Evolutionary conservation across 2,329 filamentous ascomycete genomes (phyloP), one percentile per base, ranked within the genome.

Genomic region (Hypoxylon sp.): DNA sequence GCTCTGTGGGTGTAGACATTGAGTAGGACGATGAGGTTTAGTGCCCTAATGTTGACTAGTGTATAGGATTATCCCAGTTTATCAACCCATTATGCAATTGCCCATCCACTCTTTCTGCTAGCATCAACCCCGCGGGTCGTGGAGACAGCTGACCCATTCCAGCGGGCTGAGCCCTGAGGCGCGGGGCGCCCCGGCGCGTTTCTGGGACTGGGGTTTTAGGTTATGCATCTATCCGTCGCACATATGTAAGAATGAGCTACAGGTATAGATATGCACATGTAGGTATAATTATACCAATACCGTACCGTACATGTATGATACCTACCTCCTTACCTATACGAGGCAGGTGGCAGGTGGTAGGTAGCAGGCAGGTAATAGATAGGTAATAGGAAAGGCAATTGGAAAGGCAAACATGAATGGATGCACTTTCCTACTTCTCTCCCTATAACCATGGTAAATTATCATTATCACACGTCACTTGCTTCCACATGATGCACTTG

Each of bases 161-260:
- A 52, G 67, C 61, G 65, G 64, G 64, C 50, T 64, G 67, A 64
- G 46, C 30, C 38, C 38, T 57, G 13, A 60, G 45, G 58, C 60
- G 65, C 67, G 67, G 57, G 64, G 67, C 61, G 68, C 61, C 46
- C 68, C 68, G 58, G 58, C 34, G 57, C 36, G 45, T 62, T 34
- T 57, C 7, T 30, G 28, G 28, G 32, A 45, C 61, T 68, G 64
- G 67, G 67, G 68, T 58, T 65, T 70, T 65, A 66, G 51, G 59
- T 36, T 63, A 69, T 70, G 65, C 59, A 69, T 63, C 32, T 64
- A 67, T 67, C 60, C 60, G 51, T 60, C 17, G 46, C 14, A 30
- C 59, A 43, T 46, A 23, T 62, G 38, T 43, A 57, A 13, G 19
- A 34, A 53, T 53, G 50, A 38, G 28, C 23, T 53, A 41, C 28